These are phyloP conservation scores for Nakazawaea wickerhamii DNA, from an alignment of 805 yeast species.

Conservation along the genomic window DNA sequence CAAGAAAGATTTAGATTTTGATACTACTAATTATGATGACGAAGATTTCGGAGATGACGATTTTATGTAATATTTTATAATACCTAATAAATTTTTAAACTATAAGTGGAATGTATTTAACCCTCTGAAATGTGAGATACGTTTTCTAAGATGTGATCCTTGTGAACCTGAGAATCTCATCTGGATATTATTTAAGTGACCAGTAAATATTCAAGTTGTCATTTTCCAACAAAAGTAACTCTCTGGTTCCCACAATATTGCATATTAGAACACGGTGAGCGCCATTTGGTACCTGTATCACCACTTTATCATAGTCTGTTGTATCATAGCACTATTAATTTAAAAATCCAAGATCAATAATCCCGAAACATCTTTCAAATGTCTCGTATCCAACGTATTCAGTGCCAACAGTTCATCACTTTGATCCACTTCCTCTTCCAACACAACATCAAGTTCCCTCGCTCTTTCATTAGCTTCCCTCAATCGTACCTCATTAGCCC, in stretches of 20 bases:
- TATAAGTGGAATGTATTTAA: too few relatives aligned
- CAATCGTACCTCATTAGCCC: slow-evolving; percentile 48
- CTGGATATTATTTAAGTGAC: neutral
- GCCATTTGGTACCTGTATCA: neutral
- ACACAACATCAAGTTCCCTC: slow-evolving; percentile 7
- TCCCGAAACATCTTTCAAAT: slow-evolving; percentile 52
- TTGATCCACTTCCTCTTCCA: slow-evolving; percentile 30
- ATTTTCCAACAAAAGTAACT: too few relatives aligned
- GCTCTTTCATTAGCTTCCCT: slow-evolving; percentile 20
- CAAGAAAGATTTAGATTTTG: slow-evolving; percentile 64
- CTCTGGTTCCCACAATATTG: too few relatives aligned
- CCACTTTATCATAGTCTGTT: neutral
- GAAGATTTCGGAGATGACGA: slow-evolving; percentile 73
- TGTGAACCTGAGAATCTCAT: too few relatives aligned
- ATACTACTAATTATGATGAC: slow-evolving; percentile 44
- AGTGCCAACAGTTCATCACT: slow-evolving; percentile 16
- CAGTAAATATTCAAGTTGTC: neutral
- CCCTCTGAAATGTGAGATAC: too few relatives aligned
- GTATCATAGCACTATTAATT: neutral
- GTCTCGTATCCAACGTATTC: slow-evolving; percentile 45
- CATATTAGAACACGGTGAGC: neutral
- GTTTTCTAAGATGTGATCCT: neutral
- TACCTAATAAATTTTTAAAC: neutral
- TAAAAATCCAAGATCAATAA: slow-evolving; percentile 51
- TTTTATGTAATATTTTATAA: slow-evolving; percentile 54